Evolutionary conservation across 1,139 yeast genomes (phyloP), one percentile per base, ranked within the genome.

Genomic region (Diutina mesorugosa): DNA sequence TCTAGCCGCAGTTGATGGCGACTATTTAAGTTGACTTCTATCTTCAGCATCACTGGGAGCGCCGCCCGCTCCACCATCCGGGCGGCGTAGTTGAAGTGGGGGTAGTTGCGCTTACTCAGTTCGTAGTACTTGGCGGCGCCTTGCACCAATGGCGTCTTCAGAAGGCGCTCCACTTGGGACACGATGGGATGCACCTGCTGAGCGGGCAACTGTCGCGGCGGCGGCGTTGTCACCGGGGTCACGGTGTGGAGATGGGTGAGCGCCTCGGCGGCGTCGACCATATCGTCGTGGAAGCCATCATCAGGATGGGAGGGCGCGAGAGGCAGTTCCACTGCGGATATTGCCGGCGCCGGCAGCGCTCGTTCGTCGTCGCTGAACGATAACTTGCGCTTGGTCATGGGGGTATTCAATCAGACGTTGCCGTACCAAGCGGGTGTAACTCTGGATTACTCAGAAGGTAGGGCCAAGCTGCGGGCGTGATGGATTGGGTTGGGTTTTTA

Each of bases 11-110:
- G 69, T 59, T 69, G 71, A 58, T 75, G 76, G 58, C 78, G 67
- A 51, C 64, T 70, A 61, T 75, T 76, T 58, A 74, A 69, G 59
- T 74, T 78, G 54, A 70, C 75, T 62, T 79, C 84, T 55, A 79
- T 75, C 56, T 74, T 77, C 59, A 68, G 75, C 16, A 81, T 84
- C 56, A 81, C 78, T 0, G 85, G 86, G 46, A 76, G 66, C 4
- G 87, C 84, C 1, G 84, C 86, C 58, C 79, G 75, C 65, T 84
- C 89, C 41, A 84, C 80, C 60, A 81, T 78, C 53, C 79, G 87
- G 2, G 88, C 88, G 47, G 87, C 86, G 65, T 82, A 83, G 64
- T 79, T 81, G 65, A 84, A 81, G 6, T 85, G 80, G 4, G 83
- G 79, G 59, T 76, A 78, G 58, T 77, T 77, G 56, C 78, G 63